phyloP scores from a whole-genome alignment of 2,329 filamentous ascomycete species.

The Scedosporium apiospermum region DNA sequence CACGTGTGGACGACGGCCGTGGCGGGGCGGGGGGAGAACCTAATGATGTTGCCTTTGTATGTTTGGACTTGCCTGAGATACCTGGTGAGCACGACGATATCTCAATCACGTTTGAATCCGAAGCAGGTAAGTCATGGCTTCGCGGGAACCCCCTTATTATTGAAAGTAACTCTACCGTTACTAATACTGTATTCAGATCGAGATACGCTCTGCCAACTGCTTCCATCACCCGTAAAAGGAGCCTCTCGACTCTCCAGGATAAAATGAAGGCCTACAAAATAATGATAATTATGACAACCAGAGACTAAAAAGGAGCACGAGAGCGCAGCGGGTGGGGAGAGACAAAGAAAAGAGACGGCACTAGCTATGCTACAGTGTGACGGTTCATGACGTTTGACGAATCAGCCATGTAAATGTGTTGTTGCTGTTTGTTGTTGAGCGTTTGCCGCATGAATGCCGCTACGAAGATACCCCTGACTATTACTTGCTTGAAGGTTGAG shows the following conservation, averaged over 20 bases:
- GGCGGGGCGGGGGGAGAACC: constrained; percentile 14
- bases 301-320: background rate
- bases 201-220: constrained; percentile 38
- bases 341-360: background rate
- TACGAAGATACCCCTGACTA: background rate
- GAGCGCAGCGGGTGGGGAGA: background rate
- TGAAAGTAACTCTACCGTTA: background rate
- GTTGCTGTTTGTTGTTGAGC: background rate
- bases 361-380: background rate
- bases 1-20: constrained; percentile 34
- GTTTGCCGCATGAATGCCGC: background rate
- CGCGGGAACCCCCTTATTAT: background rate
- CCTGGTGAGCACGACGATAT: constrained; percentile 92
- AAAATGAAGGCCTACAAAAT: background rate
- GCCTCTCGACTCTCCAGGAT: constrained; percentile 21
- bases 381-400: background rate
- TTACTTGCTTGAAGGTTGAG: background rate
- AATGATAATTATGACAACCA: background rate
- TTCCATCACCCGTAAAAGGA: constrained; percentile 49
- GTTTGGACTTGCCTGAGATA: constrained; percentile 78
- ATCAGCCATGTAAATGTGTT: background rate
- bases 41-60: constrained; percentile 65
- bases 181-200: constrained; percentile 31
- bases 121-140: constrained; percentile 51
- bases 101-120: constrained; percentile 71